Base-by-base conservation (phyloP, 306 rosid species). In the Vigna nakashimae region DNA sequence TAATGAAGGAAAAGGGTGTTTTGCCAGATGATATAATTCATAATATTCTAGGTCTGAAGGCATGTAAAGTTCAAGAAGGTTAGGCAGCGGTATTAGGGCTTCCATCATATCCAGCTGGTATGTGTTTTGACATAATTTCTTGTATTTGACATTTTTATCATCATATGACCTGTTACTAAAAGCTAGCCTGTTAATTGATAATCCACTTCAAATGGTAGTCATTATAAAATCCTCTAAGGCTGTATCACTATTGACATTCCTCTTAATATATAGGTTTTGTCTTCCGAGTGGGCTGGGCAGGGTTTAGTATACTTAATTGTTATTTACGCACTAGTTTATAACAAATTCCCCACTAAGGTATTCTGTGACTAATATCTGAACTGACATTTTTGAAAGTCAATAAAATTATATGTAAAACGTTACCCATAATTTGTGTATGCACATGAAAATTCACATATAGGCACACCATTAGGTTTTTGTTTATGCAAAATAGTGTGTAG, bases 1-100 rank as follows among this genome's bases (percentile, higher is more conserved):
- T 78, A 82, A 88, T 90, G 92, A 85, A 38, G 66, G 75, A 15
- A 38, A 70, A 63, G 26, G 85, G 86, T 52, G 74, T 90, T 77
- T 65, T 46, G 68, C 90, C 89, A 14, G 91, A 90, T 76, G 85
- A 78, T 72, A 49, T 43, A 71, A 56, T 79, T 56, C 74, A 14
- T 64, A 59, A 2, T 30, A 68, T 68, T 36, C 58, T 79, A 36
- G 82, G 78, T 78, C 68, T 59, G 62, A n/a, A 75, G 56, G 77
- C 66, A 26, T 63, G 71, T 20, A 42, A 69, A 38, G 18, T 66
- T 40, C 65, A 78, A n/a, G 60, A 81, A 57, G 30, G 69, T 20
- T 70, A 81, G 71, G 77, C 75, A 50, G 83, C 63, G 71, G 68
- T 63, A 72, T 71, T 72, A 50, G 57, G 69, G 65, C 58, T 80